These are phyloP conservation scores for Strobilomyces dryophilus DNA, from an alignment of 768 basidiomycete species.

Conservation along the genomic window DNA sequence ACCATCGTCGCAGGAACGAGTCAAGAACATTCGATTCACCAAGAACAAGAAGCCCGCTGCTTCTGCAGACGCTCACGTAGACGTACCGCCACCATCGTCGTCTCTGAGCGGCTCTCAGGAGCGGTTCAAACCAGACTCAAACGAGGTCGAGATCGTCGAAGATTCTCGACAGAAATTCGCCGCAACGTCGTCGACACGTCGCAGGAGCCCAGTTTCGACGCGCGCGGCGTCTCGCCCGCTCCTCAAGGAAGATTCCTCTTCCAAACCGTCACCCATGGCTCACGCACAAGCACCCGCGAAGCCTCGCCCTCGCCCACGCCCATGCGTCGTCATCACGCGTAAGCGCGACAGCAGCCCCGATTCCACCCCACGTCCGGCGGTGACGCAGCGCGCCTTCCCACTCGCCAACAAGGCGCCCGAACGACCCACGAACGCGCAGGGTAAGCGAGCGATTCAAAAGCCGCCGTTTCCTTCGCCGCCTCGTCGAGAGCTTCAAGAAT, in stretches of 20 bases:
- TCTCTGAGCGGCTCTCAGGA: slow-evolving; percentile 25
- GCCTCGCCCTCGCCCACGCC: slow-evolving; percentile 11
- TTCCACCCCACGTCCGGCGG: slow-evolving; percentile 14
- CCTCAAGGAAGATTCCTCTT: background rate
- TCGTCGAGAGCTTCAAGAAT: slow-evolving; percentile 18
- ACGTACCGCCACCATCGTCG: slow-evolving; percentile 18
- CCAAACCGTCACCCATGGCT: slow-evolving; percentile 1
- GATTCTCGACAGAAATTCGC: background rate
- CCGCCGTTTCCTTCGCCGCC: background rate
- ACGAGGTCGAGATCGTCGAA: slow-evolving; percentile 9
- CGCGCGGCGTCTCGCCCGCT: background rate
- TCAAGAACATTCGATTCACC: slow-evolving; percentile 32
- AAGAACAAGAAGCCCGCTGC: slow-evolving; percentile 23
- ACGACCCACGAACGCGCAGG: background rate
- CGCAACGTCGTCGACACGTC: slow-evolving; percentile 1
- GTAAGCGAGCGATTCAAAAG: slow-evolving; percentile 10
- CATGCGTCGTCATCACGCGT: slow-evolving; percentile 5
- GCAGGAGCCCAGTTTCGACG: background rate
- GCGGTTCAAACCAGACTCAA: slow-evolving; percentile 16
- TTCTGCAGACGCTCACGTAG: background rate
- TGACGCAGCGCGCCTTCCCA: background rate
- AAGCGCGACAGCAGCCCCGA: slow-evolving; percentile 12
- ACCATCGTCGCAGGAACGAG: slow-evolving; percentile 3
- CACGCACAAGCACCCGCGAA: background rate
- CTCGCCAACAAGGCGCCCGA: slow-evolving; percentile 8